phyloP scores from a whole-genome alignment of 129 eudicot species.

The Dittrichia graveolens region DNA sequence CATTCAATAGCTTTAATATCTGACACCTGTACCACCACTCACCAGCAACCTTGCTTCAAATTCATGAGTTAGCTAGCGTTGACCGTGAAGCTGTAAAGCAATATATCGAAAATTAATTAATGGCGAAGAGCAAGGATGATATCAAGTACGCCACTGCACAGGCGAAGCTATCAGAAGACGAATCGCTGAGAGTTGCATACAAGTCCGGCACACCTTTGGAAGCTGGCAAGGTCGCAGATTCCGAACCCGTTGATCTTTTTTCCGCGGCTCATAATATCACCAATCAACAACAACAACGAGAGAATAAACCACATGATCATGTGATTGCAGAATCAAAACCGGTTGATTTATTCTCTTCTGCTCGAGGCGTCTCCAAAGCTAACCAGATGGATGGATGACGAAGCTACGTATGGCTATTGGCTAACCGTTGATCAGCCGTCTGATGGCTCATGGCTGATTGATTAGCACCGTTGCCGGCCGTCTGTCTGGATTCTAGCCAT shows the following conservation, averaged over 20 bases:
- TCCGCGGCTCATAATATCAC: slow-evolving; percentile 45
- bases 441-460: background rate
- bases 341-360: slow-evolving; percentile 39
- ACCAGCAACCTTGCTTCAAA: no score
- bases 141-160: slow-evolving; percentile 48
- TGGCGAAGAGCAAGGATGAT: slow-evolving; percentile 58
- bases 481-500: background rate
- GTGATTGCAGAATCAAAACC: slow-evolving; percentile 43
- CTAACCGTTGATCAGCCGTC: background rate
- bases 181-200: slow-evolving; percentile 39
- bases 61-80: no score
- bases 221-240: slow-evolving; percentile 56
- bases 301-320: slow-evolving; percentile 27
- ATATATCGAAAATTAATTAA: background rate
- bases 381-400: slow-evolving; percentile 15
- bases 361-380: slow-evolving; percentile 17
- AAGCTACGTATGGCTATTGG: no score
- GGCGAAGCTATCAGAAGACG: slow-evolving; percentile 51
- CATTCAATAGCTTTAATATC: no score
- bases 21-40: no score
- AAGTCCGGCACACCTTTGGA: slow-evolving; percentile 56
- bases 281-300: slow-evolving; percentile 27
- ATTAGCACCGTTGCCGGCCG: background rate
- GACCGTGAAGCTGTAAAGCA: background rate
- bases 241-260: slow-evolving; percentile 53